These are phyloP conservation scores for Hebeloma cylindrosporum DNA, from an alignment of 768 basidiomycete species.

Conservation along the genomic window DNA sequence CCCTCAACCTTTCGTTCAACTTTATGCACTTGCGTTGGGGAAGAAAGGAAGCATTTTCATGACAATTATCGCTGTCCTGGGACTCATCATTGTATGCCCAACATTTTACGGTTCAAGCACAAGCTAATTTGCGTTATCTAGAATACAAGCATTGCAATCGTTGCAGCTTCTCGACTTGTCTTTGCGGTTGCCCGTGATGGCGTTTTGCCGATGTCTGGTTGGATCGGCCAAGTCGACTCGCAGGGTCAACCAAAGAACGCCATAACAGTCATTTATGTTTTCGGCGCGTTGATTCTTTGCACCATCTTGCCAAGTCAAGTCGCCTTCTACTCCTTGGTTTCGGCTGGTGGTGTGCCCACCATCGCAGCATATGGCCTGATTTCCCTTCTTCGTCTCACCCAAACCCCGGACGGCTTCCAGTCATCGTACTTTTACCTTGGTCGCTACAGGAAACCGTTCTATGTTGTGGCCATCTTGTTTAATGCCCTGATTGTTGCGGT, in stretches of 20 bases:
- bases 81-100: slow-evolving; percentile 76
- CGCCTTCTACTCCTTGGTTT: slow-evolving; percentile 88
- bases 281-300: slow-evolving; percentile 75
- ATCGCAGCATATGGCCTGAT: slow-evolving; percentile 89
- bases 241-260: slow-evolving; percentile 81
- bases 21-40: slow-evolving; percentile 84
- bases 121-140: slow-evolving; percentile 26
- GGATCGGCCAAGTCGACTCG: slow-evolving; percentile 76
- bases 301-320: slow-evolving; percentile 88
- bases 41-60: slow-evolving; percentile 80
- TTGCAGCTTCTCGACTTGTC: slow-evolving; percentile 84
- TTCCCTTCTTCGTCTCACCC: slow-evolving; percentile 68
- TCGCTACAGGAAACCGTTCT: slow-evolving; percentile 64
- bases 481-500: slow-evolving; percentile 76
- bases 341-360: slow-evolving; percentile 82
- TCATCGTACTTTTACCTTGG: slow-evolving; percentile 75
- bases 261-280: slow-evolving; percentile 82
- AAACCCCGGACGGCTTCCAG: slow-evolving; percentile 76
- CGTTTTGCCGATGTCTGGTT: slow-evolving; percentile 77
- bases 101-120: neutral
- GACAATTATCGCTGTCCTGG: slow-evolving; percentile 80
- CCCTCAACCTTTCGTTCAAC: slow-evolving; percentile 89
- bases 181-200: slow-evolving; percentile 96
- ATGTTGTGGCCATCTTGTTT: slow-evolving; percentile 65
- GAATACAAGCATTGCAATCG: slow-evolving; percentile 87